Evolutionary conservation across 371 early-diverging fungal species (phyloP).

Genomic region (Dentiscutata heterogama): DNA sequence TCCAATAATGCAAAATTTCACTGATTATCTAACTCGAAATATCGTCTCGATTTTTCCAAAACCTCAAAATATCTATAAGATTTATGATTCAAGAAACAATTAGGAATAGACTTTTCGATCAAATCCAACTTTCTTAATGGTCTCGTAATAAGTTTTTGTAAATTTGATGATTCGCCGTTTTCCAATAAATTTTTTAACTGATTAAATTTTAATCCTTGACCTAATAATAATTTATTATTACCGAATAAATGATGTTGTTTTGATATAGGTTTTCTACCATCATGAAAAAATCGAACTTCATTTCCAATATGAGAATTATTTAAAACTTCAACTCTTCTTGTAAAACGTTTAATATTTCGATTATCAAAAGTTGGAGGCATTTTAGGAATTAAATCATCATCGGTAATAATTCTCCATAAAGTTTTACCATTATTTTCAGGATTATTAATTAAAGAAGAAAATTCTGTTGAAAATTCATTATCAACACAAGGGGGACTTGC

Average conservation of each 20-base stretch:
- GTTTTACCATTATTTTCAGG: conserved; percentile 47
- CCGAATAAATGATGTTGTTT: conserved; percentile 46
- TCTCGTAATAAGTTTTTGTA: background rate
- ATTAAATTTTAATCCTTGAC: too few relatives aligned
- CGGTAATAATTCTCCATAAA: conserved; percentile 57
- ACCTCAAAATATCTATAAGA: conserved; percentile 32
- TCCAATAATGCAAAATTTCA: too few relatives aligned
- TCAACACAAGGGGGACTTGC: conserved; percentile 56
- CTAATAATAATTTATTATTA: background rate
- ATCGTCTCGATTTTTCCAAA: conserved; percentile 26
- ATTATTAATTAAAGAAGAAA: conserved; percentile 53
- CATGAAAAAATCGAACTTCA: conserved; percentile 52
- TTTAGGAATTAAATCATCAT: conserved; percentile 52
- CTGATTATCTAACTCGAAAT: background rate
- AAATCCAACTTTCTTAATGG: background rate
- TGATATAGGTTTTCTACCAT: conserved; percentile 49
- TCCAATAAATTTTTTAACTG: background rate
- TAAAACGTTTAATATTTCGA: conserved; percentile 46
- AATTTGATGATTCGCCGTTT: background rate
- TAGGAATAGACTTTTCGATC: background rate
- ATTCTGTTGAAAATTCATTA: conserved; percentile 55
- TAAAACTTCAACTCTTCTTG: conserved; percentile 52
- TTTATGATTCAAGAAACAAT: conserved; percentile 6
- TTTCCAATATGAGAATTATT: conserved; percentile 60
- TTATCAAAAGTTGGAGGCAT: conserved; percentile 54